Percentiles rank a stretch among this genome's conserved stretches.
Evolutionary conservation across 306 rosid species (phyloP).

Genomic region (Urtica urens): DNA sequence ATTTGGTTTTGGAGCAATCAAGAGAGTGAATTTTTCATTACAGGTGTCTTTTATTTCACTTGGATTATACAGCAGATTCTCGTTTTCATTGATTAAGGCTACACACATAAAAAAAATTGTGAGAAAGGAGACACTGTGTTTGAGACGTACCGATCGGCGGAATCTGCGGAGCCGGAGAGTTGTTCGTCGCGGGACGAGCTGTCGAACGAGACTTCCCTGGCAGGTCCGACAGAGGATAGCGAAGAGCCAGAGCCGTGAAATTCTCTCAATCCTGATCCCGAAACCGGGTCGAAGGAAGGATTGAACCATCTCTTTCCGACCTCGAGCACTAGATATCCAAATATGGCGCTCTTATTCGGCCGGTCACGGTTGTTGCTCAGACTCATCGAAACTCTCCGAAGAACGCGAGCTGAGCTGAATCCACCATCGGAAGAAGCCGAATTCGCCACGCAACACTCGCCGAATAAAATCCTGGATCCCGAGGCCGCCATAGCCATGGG

Average conservation of each 20-base stretch:
- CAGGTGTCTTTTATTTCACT: no score
- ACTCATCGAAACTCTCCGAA: constrained; percentile 46
- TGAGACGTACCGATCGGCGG: constrained; percentile 58
- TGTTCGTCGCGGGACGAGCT: constrained; percentile 57
- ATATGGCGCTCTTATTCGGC: constrained; percentile 36
- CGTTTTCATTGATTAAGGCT: no score
- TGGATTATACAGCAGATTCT: no score
- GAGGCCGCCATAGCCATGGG: constrained; percentile 79
- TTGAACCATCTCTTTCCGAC: constrained; percentile 43
- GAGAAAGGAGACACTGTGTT: no score
- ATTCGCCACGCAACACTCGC: constrained; percentile 32
- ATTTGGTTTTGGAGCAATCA: no score
- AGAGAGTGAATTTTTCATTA: no score
- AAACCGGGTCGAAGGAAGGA: constrained; percentile 16
- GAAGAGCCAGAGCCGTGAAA: constrained; percentile 45
- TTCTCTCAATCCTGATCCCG: constrained; percentile 41
- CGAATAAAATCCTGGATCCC: constrained; percentile 30
- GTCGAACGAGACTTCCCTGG: constrained; percentile 61
- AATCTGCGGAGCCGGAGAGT: constrained; percentile 40
- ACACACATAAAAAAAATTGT: no score
- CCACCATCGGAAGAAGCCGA: constrained; percentile 22
- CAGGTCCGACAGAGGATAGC: constrained; percentile 49
- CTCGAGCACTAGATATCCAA: constrained; percentile 53
- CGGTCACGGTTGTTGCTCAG: constrained; percentile 43
- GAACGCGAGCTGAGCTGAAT: no score